Evolutionary conservation across 306 rosid genomes (phyloP), one percentile per base, ranked within the genome.

Genomic region (Astragalus membranaceus): DNA sequence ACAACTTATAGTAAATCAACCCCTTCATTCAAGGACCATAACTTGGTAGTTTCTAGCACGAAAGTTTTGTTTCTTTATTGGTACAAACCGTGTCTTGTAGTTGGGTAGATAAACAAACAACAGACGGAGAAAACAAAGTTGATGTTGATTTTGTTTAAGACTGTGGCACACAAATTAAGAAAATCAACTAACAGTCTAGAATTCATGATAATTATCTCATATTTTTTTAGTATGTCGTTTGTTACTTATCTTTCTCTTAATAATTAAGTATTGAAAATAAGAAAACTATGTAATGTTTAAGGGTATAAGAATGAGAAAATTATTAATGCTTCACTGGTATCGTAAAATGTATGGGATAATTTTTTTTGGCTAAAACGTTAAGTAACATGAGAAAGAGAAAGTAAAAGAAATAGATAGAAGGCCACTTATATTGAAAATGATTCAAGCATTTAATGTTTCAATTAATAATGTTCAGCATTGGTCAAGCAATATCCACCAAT

Each of bases 101-200:
- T 79, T 76, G 83, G 90, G 95, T 82, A 82, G 98, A 85, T 86
- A 74, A 89, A 79, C 96, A 67, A 88, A 83, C 89, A 66, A 42
- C 4, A 49, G 85, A 65, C 92, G 89, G 92, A 86, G 89, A 86
- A 81, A 81, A 76, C 92, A 59, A 86, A 77, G 90, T 41, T 50
- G 23, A 9, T 30, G 1, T 44, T 54, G 8, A 36, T 16, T 64
- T 60, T 60, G 5, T 54, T 50, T 26, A 26, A 26, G 3, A 3
- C 2, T 26, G 30, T 26, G 30, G 3, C 30, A 26, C 0, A 26
- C 30, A 26, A 3, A 26, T 3, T 26, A 2, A 3, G 30, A 26
- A 26, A 26, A 26, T 26, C 30, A 26, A 26, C 2, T 26, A 26
- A 26, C 30, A 26, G 30, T 26, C 3, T 3, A 26, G 3, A 26